Conservation (phyloP, 352 stramenopile genomes). For the Globisporangium parvum region DNA sequence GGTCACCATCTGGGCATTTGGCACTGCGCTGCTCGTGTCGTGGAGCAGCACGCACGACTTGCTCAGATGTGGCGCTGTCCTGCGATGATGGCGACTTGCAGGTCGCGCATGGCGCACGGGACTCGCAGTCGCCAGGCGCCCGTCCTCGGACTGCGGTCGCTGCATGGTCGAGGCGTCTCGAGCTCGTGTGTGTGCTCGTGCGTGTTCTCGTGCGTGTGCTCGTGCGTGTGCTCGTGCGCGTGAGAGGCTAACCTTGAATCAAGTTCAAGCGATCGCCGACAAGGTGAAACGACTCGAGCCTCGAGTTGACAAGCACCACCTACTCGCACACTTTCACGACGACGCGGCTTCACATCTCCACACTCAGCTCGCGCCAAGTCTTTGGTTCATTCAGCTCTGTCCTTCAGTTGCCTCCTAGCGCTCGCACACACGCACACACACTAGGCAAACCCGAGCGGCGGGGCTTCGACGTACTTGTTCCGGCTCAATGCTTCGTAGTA, state of each 20-base stretch:
- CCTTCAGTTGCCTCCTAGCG: too few species aligned
- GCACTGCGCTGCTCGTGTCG: background rate
- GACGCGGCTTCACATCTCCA: too few species aligned
- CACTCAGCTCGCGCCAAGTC: too few species aligned
- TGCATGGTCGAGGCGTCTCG: background rate
- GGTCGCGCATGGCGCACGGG: background rate
- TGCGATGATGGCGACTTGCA: constrained; percentile 3
- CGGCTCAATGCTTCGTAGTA: constrained; percentile 56
- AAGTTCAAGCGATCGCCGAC: too few species aligned
- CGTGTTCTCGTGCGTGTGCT: too few species aligned
- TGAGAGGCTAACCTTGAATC: too few species aligned
- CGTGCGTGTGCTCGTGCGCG: background rate
- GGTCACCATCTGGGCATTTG: too few species aligned
- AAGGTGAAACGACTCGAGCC: background rate
- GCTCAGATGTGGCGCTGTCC: constrained; percentile 4
- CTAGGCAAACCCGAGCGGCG: constrained; percentile 46
- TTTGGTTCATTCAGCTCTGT: too few species aligned
- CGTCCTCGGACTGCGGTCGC: constrained; percentile 8
- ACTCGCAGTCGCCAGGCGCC: background rate
- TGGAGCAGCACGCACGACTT: constrained; percentile 14
- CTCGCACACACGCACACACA: background rate
- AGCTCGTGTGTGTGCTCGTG: background rate
- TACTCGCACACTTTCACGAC: too few species aligned
- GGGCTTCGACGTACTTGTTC: constrained; percentile 35
- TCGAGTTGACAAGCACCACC: too few species aligned